Evolutionary conservation across 495 filamentous ascomycete genomes (phyloP).

Genomic region (Aspergillus biplanus): DNA sequence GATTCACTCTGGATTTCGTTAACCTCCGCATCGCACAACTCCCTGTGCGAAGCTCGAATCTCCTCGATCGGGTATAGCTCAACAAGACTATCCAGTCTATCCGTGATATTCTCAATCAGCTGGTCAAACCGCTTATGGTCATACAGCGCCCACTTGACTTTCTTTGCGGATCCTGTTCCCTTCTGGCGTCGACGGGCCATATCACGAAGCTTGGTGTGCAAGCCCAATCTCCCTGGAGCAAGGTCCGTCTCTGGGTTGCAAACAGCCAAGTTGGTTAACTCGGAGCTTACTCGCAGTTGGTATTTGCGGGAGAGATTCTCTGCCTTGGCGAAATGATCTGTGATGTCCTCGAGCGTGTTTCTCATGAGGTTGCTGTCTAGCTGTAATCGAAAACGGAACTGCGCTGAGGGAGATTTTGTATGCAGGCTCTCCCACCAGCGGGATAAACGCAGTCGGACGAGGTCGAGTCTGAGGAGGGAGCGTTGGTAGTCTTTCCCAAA

Average conservation of each 20-base stretch:
- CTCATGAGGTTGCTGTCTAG: no score
- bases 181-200: neutral
- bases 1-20: no score
- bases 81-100: neutral
- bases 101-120: neutral
- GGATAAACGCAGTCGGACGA: neutral
- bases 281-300: neutral
- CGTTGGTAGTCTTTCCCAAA: neutral
- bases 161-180: neutral
- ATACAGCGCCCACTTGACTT: neutral
- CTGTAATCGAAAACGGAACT: neutral
- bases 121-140: neutral
- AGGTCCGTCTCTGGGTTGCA: neutral
- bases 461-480: neutral
- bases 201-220: neutral
- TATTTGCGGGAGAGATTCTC: neutral
- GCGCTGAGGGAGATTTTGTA: neutral
- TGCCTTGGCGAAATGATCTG: neutral
- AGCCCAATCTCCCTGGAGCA: neutral
- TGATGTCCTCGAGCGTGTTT: neutral
- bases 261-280: no score
- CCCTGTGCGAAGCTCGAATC: neutral
- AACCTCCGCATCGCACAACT: neutral
- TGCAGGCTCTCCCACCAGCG: neutral
- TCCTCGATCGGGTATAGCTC: neutral